Conservation (phyloP, 768 basidiomycete species). For the Hemileccinum rubropunctum region DNA sequence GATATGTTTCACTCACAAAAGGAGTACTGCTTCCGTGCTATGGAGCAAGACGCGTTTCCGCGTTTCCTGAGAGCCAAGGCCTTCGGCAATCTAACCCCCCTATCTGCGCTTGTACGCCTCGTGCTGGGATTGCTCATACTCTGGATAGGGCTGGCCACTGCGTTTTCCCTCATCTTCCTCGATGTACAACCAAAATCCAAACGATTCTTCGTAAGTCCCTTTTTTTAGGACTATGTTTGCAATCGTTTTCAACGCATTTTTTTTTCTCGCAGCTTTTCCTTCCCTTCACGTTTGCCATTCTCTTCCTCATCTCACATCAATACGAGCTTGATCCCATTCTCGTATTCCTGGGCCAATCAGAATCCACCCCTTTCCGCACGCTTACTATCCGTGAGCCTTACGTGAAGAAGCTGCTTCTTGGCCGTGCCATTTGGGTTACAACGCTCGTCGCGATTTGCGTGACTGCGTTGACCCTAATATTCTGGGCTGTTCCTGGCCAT, state of each 20-base stretch:
- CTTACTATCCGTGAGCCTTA: constrained; percentile 91
- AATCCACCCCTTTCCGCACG: constrained; percentile 95
- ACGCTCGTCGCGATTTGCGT: constrained; percentile 75
- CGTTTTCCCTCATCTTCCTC: constrained; percentile 89
- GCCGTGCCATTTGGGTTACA: constrained; percentile 90
- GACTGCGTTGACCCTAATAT: constrained; percentile 82
- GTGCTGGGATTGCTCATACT: constrained; percentile 80
- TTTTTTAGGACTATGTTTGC: not conserved
- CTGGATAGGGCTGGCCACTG: constrained; percentile 93
- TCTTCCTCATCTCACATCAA: constrained; percentile 92
- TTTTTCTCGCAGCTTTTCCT: constrained; percentile 76
- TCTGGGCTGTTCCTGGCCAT: constrained; percentile 96
- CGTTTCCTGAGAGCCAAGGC: constrained; percentile 95
- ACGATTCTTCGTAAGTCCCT: constrained; percentile 84
- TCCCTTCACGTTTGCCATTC: constrained; percentile 85
- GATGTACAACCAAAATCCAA: constrained; percentile 91
- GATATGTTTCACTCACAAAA: constrained; percentile 98
- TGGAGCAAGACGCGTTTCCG: constrained; percentile 94
- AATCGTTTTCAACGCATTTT: constrained; percentile 3
- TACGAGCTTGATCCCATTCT: constrained; percentile 97
- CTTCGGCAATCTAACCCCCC: constrained; percentile 95
- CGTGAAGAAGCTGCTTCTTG: constrained; percentile 84
- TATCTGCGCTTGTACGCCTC: constrained; percentile 84
- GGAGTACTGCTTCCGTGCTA: constrained; percentile 93
- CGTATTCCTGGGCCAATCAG: constrained; percentile 89